These are phyloP conservation scores for Pascua guehoae DNA, from an alignment of 1,284 basidiomycete species.

Conservation along the genomic window DNA sequence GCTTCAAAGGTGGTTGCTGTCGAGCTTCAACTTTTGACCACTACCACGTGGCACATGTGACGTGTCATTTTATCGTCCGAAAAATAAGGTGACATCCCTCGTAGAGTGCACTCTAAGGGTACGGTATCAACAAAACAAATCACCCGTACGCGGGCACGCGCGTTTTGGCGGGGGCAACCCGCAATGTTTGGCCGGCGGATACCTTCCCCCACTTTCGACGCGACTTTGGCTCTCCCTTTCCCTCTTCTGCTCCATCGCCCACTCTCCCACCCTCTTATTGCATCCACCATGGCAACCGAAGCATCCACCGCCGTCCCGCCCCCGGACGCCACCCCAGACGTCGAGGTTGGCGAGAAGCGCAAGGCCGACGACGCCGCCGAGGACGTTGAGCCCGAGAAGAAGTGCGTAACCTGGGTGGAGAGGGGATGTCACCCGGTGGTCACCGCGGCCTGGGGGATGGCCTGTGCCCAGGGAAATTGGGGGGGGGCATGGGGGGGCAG, in stretches of 20 bases:
- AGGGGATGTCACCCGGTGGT: too few relatives aligned
- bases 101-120: too few relatives aligned
- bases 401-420: constrained; percentile 19
- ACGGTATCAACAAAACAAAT: too few relatives aligned
- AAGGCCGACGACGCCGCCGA: constrained; percentile 26
- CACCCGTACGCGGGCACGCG: too few relatives aligned
- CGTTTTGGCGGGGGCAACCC: too few relatives aligned
- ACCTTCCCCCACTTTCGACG: neutral
- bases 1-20: neutral
- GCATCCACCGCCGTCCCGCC: neutral
- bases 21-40: too few relatives aligned
- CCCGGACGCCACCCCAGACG: neutral
- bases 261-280: constrained; percentile 4
- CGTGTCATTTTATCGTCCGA: neutral
- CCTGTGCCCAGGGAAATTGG: too few relatives aligned
- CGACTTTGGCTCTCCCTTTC: neutral
- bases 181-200: neutral
- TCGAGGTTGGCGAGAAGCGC: constrained; percentile 27
- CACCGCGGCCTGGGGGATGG: too few relatives aligned
- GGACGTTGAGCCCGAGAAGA: constrained; percentile 25
- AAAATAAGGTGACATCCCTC: too few relatives aligned
- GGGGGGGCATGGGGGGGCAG: too few relatives aligned
- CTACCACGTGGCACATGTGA: neutral
- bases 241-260: neutral
- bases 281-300: constrained; percentile 21